Conservation (phyloP, 208 protist genomes). For the Angomonas deanei region DNA sequence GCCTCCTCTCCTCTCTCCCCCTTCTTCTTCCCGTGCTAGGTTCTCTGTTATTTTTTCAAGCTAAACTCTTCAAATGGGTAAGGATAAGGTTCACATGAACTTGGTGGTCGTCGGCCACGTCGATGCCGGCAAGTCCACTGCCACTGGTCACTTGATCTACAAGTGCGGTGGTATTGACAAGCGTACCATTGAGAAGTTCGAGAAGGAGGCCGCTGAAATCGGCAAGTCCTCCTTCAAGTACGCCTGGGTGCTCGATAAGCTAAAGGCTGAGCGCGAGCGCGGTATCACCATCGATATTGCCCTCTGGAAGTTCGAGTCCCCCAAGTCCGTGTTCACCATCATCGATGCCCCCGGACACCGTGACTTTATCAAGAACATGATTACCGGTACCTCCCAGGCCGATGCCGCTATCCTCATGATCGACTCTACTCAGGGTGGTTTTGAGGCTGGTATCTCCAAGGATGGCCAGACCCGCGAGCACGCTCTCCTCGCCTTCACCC, state of each 20-base stretch:
- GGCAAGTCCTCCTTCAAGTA: constrained; percentile 93
- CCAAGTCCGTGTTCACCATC: constrained; percentile 88
- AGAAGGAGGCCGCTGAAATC: constrained; percentile 87
- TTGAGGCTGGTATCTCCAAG: constrained; percentile 92
- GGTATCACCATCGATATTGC: constrained; percentile 93
- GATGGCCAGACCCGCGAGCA: constrained; percentile 92
- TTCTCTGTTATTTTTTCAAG: neutral
- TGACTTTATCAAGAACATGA: constrained; percentile 94
- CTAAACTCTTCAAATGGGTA: constrained; percentile 23
- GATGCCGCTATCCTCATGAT: constrained; percentile 88
- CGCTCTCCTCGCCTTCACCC: constrained; percentile 80
- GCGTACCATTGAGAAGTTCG: constrained; percentile 85
- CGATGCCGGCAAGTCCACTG: constrained; percentile 79
- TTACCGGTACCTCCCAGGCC: constrained; percentile 89
- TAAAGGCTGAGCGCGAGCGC: constrained; percentile 90
- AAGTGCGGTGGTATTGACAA: constrained; percentile 90
- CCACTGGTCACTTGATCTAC: constrained; percentile 89
- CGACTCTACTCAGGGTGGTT: constrained; percentile 80
- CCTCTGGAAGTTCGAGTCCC: constrained; percentile 88
- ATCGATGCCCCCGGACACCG: constrained; percentile 92
- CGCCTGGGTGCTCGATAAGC: constrained; percentile 89
- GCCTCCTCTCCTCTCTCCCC: neutral
- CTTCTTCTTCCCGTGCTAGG: neutral
- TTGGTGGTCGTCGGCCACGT: constrained; percentile 22
- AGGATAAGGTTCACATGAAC: constrained; percentile 62